Evolutionary conservation across 208 protist species (phyloP).

Genomic region (Herpetomonas muscarum): DNA sequence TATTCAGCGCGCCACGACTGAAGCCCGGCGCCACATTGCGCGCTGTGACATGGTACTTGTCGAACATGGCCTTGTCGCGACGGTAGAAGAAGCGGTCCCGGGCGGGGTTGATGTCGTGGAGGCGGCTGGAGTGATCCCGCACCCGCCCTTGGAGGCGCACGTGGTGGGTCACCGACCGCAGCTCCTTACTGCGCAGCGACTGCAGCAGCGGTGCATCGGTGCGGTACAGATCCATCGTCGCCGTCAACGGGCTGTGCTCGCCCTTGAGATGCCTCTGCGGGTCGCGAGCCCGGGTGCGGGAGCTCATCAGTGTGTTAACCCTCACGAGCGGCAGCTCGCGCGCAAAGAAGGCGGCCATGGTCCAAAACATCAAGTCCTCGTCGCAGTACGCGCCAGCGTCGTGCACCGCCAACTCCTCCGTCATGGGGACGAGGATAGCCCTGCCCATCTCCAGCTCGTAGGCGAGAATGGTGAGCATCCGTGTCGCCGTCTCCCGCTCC

Average conservation of each 20-base stretch:
- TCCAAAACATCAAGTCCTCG: constrained; percentile 88
- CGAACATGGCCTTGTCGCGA: constrained; percentile 82
- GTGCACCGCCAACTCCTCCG: constrained; percentile 75
- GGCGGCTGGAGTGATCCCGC: constrained; percentile 42
- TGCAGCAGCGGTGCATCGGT: constrained; percentile 46
- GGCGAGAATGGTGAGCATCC: constrained; percentile 60
- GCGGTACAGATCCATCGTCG: constrained; percentile 50
- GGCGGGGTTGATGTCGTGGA: constrained; percentile 63
- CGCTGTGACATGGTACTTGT: constrained; percentile 81
- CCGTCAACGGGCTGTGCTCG: constrained; percentile 37
- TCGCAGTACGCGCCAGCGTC: constrained; percentile 82
- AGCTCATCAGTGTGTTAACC: constrained; percentile 69
- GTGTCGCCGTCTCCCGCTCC: constrained; percentile 22
- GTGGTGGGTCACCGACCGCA: constrained; percentile 61
- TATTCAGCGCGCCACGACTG: constrained; percentile 62
- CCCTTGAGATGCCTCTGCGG: constrained; percentile 72
- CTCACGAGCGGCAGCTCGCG: constrained; percentile 77
- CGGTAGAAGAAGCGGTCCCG: constrained; percentile 80
- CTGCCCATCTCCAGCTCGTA: constrained; percentile 73
- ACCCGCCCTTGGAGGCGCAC: constrained; percentile 35
- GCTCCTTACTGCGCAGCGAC: constrained; percentile 59
- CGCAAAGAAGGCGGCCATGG: constrained; percentile 68
- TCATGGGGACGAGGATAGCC: constrained; percentile 50
- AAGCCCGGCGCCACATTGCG: constrained; percentile 80
- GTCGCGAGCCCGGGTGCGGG: constrained; percentile 30